A percentile compares a stretch with the other conserved stretches of the same genome.
Evolutionary conservation across 805 yeast genomes (phyloP).

Genomic region (Yamadazyma paraphyllophila): DNA sequence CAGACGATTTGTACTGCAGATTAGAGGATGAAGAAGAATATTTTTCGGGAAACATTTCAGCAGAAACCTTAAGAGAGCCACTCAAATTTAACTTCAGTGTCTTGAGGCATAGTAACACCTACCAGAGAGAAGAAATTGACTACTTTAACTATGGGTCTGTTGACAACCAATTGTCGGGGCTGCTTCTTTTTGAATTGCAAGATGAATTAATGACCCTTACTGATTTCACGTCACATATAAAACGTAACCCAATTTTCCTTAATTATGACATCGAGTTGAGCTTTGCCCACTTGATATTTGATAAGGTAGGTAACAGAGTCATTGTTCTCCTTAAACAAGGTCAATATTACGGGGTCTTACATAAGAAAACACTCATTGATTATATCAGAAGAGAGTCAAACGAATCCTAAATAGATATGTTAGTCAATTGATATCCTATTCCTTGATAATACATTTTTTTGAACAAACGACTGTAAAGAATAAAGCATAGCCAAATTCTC

Average conservation of each 20-base stretch:
- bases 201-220: constrained; percentile 22
- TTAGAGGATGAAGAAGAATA: constrained; percentile 16
- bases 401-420: not conserved
- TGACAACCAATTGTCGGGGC: constrained; percentile 3
- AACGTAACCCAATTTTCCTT: constrained; percentile 46
- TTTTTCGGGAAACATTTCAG: not conserved
- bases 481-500: no score
- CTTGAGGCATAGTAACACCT: constrained; percentile 6
- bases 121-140: constrained; percentile 14
- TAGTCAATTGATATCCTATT: no score
- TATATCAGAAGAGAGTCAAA: constrained; percentile 24
- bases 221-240: constrained; percentile 43
- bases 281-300: constrained; percentile 50
- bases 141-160: constrained; percentile 26
- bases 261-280: constrained; percentile 48
- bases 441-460: no score
- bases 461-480: no score
- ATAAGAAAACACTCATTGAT: constrained; percentile 53
- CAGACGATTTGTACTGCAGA: constrained; percentile 31
- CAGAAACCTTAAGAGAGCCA: constrained; percentile 8
- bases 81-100: constrained; percentile 11
- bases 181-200: not conserved
- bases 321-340: constrained; percentile 47
- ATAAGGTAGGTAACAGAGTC: constrained; percentile 51
- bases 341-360: constrained; percentile 48